phyloP scores from a whole-genome alignment of 805 yeast species.

The Pichia paraexigua region DNA sequence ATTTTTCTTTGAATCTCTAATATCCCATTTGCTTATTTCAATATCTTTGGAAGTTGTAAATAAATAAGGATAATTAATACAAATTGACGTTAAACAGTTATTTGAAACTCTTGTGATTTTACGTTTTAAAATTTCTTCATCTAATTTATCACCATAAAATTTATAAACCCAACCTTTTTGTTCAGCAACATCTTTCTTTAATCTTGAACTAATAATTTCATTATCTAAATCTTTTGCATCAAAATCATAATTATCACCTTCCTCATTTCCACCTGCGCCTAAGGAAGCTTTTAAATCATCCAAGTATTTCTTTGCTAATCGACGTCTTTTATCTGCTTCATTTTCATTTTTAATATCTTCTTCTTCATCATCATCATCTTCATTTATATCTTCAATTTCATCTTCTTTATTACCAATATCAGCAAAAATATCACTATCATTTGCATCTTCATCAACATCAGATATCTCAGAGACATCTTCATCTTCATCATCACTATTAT shows the following conservation, averaged over 20 bases:
- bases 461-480: conserved; percentile 22
- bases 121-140: conserved; percentile 31
- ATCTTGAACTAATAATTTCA: conserved; percentile 72
- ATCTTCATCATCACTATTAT: conserved; percentile 38
- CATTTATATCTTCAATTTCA: conserved; percentile 29
- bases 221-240: conserved; percentile 89
- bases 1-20: conserved; percentile 42
- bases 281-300: conserved; percentile 61
- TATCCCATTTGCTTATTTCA: conserved; percentile 74
- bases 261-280: conserved; percentile 12
- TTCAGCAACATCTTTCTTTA: conserved; percentile 85
- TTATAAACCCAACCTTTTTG: conserved; percentile 77
- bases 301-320: conserved; percentile 88
- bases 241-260: conserved; percentile 38
- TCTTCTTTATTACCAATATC: conserved; percentile 17
- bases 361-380: conserved; percentile 49
- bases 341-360: conserved; percentile 70
- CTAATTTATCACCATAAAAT: conserved; percentile 42
- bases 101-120: conserved; percentile 49
- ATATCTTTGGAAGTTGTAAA: conserved; percentile 80
- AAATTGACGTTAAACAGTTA: conserved; percentile 46
- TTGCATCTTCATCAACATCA: conserved; percentile 33
- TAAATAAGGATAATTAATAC: conserved; percentile 52
- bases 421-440: conserved; percentile 24
- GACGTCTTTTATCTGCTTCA: conserved; percentile 88